Evolutionary conservation across 176 grass and related monocot species (phyloP).

Genomic region (Ampelocalamus luodianensis): DNA sequence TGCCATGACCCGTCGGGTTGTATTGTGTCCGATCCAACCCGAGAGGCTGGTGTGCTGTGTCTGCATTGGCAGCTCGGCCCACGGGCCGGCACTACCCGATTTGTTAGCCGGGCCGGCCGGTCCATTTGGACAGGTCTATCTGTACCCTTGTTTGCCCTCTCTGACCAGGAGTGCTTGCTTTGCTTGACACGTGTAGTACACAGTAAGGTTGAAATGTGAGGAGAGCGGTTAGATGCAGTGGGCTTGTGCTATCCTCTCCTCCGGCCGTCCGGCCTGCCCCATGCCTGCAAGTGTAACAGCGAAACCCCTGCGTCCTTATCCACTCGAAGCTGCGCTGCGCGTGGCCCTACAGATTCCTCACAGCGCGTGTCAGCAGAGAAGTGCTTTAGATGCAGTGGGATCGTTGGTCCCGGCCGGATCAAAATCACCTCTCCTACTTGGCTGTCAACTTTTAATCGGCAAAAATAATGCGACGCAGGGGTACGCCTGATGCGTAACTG

Average conservation of each 20-base stretch:
- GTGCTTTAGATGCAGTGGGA: not conserved
- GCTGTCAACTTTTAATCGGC: not conserved
- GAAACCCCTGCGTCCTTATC: constrained; percentile 6
- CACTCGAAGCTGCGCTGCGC: not conserved
- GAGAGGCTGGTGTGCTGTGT: too few relatives aligned
- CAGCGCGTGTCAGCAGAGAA: not conserved
- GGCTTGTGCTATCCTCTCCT: not conserved
- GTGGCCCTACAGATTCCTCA: not conserved
- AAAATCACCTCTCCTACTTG: not conserved
- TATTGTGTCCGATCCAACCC: too few relatives aligned
- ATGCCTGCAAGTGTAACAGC: not conserved
- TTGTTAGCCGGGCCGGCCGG: too few relatives aligned
- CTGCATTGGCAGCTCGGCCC: too few relatives aligned
- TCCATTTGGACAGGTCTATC: too few relatives aligned
- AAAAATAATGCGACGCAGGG: not conserved
- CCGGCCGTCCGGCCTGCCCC: not conserved
- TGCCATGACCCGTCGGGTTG: too few relatives aligned
- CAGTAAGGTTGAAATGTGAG: not conserved
- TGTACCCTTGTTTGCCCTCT: too few relatives aligned
- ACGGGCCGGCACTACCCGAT: too few relatives aligned
- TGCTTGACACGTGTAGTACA: too few relatives aligned
- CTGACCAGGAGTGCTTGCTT: not conserved
- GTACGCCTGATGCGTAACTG: too few relatives aligned
- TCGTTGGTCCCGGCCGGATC: not conserved
- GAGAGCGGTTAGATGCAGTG: not conserved